Conservation (phyloP, 495 filamentous ascomycete species). For the Talaromyces adpressus region DNA sequence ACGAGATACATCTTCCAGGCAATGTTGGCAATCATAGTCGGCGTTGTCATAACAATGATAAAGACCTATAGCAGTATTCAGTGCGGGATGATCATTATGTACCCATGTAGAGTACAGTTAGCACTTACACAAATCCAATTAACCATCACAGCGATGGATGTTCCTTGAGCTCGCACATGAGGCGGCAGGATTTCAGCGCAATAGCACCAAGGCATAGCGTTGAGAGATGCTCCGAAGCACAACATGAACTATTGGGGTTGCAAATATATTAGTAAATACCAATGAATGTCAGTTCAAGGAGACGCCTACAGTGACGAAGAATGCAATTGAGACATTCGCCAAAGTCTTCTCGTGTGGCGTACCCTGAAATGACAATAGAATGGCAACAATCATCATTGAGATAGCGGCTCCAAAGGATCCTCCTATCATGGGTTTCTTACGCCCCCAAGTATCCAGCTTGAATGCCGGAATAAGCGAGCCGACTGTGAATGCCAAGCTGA, state of each 20-base stretch:
- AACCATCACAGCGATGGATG: too few species aligned
- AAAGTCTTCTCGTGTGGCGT: conserved; percentile 20
- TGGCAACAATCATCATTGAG: conserved; percentile 45
- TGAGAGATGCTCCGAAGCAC: conserved; percentile 39
- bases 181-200: conserved; percentile 39
- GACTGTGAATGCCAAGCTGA: too few species aligned
- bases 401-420: conserved; percentile 42
- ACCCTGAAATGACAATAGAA: conserved; percentile 33
- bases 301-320: conserved; percentile 19
- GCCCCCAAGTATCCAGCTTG: conserved; percentile 44
- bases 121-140: conserved; percentile 2
- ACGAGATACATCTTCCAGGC: conserved; percentile 56
- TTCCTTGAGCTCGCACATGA: conserved; percentile 32
- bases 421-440: conserved; percentile 52
- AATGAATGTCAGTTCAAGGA: too few species aligned
- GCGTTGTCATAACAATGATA: conserved; percentile 54
- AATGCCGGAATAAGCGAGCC: conserved; percentile 29
- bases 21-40: conserved; percentile 43
- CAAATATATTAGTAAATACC: too few species aligned
- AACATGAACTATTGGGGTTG: conserved; percentile 23
- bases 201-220: conserved; percentile 42
- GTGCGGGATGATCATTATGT: not conserved
- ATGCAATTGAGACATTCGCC: conserved; percentile 32
- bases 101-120: too few species aligned
- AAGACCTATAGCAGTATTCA: conserved; percentile 36